phyloP scores from a whole-genome alignment of 177 flowering plant species.

The Vitis hybrid region DNA sequence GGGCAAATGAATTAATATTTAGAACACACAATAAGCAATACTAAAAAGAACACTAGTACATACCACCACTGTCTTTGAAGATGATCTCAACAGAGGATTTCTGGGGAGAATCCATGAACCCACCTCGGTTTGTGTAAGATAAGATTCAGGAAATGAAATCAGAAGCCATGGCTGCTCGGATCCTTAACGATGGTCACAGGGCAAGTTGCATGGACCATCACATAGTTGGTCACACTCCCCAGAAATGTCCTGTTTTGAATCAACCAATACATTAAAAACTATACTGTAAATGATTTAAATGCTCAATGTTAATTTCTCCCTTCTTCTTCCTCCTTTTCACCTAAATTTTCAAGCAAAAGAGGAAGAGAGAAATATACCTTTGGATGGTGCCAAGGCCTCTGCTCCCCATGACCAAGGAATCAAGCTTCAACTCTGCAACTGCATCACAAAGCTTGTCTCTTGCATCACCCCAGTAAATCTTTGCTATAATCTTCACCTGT shows the following conservation, averaged over 20 bases:
- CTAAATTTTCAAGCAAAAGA: neutral
- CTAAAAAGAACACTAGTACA: too few relatives aligned
- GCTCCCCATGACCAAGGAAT: slow-evolving; percentile 67
- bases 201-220: slow-evolving; percentile 45
- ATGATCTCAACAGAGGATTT: too few relatives aligned
- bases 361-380: slow-evolving; percentile 32
- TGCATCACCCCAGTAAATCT: slow-evolving; percentile 69
- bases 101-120: neutral
- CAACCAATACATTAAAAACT: neutral
- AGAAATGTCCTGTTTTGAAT: slow-evolving; percentile 44
- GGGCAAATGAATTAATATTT: too few relatives aligned
- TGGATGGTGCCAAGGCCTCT: slow-evolving; percentile 60
- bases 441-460: slow-evolving; percentile 60
- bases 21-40: too few relatives aligned
- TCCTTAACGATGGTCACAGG: slow-evolving; percentile 67
- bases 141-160: neutral
- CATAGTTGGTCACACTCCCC: slow-evolving; percentile 64
- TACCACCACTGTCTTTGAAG: too few relatives aligned
- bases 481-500: slow-evolving; percentile 42
- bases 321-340: too few relatives aligned
- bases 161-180: slow-evolving; percentile 12
- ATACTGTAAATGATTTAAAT: too few relatives aligned
- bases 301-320: too few relatives aligned
- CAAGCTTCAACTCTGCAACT: slow-evolving; percentile 44
- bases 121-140: neutral